Percentiles rank a stretch among this genome's conserved stretches.
These are phyloP conservation scores for Candida succiphila DNA, from an alignment of 805 yeast species.

Conservation along the genomic window DNA sequence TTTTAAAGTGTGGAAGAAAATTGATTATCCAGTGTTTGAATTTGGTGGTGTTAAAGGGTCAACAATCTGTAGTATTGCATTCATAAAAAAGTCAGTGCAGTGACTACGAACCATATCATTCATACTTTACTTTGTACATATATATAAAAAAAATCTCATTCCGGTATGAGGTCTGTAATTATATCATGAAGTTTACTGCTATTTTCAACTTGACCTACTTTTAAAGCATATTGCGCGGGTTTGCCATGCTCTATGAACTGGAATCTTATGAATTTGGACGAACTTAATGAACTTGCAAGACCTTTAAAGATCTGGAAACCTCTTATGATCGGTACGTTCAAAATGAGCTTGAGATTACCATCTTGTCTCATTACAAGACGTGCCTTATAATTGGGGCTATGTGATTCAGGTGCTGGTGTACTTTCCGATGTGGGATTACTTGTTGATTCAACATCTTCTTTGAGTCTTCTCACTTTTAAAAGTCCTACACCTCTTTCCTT, in stretches of 20 bases:
- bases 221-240: constrained; percentile 79
- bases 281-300: constrained; percentile 72
- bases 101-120: constrained; percentile 1
- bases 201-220: constrained; percentile 51
- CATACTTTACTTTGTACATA: not conserved
- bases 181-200: constrained; percentile 49
- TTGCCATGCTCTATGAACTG: constrained; percentile 51
- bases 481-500: constrained; percentile 90
- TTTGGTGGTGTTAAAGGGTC: constrained; percentile 89
- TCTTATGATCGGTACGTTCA: constrained; percentile 60
- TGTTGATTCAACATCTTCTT: constrained; percentile 18
- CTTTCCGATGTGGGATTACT: too few species aligned
- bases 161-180: constrained; percentile 27
- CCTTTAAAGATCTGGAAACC: constrained; percentile 66
- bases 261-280: constrained; percentile 77
- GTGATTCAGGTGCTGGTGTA: too few species aligned
- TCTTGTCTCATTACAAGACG: constrained; percentile 88
- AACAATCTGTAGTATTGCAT: constrained; percentile 81
- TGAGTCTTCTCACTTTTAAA: constrained; percentile 57
- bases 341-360: constrained; percentile 71
- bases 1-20: constrained; percentile 51
- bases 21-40: constrained; percentile 72
- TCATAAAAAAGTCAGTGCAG: constrained; percentile 29
- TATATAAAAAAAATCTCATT: constrained; percentile 4
- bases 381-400: constrained; percentile 34